phyloP scores from a whole-genome alignment of 2,329 filamentous ascomycete genomes.

The Aspergillus felis region DNA sequence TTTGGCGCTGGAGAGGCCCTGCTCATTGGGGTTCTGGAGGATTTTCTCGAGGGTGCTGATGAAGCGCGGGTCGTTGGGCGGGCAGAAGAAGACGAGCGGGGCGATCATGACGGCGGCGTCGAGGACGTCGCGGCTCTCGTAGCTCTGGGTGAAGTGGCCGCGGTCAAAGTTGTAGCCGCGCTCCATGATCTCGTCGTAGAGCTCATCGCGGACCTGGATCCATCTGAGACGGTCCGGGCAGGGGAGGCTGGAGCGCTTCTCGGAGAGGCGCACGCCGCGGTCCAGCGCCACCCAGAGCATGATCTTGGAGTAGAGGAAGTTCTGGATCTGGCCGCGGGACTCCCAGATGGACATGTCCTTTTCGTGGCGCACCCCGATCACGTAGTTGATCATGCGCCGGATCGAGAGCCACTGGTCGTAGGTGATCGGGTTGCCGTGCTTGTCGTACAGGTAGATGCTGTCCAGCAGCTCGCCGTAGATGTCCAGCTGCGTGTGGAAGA shows the following conservation, averaged over 20 bases:
- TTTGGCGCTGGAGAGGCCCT: constrained; percentile 69
- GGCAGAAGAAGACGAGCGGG: constrained; percentile 74
- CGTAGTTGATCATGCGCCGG: constrained; percentile 65
- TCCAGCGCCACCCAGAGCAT: constrained; percentile 83
- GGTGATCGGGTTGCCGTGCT: constrained; percentile 70
- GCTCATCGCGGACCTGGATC: constrained; percentile 61
- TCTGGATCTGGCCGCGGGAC: constrained; percentile 69
- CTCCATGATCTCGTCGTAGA: constrained; percentile 76
- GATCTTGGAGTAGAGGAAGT: constrained; percentile 77
- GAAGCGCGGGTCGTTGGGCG: constrained; percentile 73
- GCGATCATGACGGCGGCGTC: constrained; percentile 74
- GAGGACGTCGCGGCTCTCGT: constrained; percentile 65
- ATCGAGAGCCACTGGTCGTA: constrained; percentile 74
- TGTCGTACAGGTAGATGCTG: constrained; percentile 73
- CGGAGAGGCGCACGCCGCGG: constrained; percentile 66
- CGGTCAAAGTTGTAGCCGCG: constrained; percentile 69
- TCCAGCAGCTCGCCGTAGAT: constrained; percentile 79
- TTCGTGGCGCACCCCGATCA: constrained; percentile 62
- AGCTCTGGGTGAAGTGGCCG: constrained; percentile 70
- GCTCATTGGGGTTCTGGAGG: constrained; percentile 67
- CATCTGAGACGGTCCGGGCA: constrained; percentile 67
- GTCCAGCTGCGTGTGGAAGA: constrained; percentile 72
- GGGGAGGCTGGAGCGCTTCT: constrained; percentile 67
- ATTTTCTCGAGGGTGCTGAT: constrained; percentile 68
- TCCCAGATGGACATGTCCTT: constrained; percentile 84